Evolutionary conservation across 371 early-diverging fungal genomes (phyloP).

Genomic region (Gilbertella persicaria): DNA sequence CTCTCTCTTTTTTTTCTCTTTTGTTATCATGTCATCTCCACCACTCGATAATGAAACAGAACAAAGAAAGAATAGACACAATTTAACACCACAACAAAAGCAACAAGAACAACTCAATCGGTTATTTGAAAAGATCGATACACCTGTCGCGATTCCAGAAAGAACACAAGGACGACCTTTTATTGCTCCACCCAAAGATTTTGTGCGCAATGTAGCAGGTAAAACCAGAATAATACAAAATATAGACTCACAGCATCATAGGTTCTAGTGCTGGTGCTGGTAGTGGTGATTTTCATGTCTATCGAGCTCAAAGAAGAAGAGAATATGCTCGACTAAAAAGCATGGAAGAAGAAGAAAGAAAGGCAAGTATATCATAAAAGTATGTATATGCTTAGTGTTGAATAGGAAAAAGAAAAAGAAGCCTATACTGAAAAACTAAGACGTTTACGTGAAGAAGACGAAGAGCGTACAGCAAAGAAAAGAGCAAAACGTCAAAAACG

Average conservation of each 20-base stretch:
- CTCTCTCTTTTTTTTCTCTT: too few relatives aligned
- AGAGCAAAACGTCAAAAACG: slow-evolving; percentile 82
- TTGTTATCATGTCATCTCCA: too few relatives aligned
- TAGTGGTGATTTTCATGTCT: slow-evolving; percentile 95
- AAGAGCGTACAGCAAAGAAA: slow-evolving; percentile 84
- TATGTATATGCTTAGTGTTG: slow-evolving; percentile 6
- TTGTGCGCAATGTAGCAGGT: slow-evolving; percentile 82
- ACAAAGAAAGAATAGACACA: slow-evolving; percentile 35
- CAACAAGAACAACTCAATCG: slow-evolving; percentile 72
- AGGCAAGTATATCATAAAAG: slow-evolving; percentile 48
- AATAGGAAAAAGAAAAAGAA: slow-evolving; percentile 43
- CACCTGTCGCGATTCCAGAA: slow-evolving; percentile 72
- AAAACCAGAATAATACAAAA: slow-evolving; percentile 4
- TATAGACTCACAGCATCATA: neutral
- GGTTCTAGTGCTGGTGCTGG: slow-evolving; percentile 97
- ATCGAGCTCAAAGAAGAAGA: slow-evolving; percentile 85
- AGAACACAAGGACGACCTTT: slow-evolving; percentile 20
- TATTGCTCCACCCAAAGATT: slow-evolving; percentile 71
- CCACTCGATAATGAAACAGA: too few relatives aligned
- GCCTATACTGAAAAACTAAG: slow-evolving; percentile 64
- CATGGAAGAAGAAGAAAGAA: slow-evolving; percentile 77
- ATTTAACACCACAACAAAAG: slow-evolving; percentile 46
- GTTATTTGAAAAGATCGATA: slow-evolving; percentile 80
- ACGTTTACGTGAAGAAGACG: slow-evolving; percentile 64
- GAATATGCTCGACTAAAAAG: slow-evolving; percentile 80